Conservation (phyloP, 768 basidiomycete genomes). For the Russula sp. region DNA sequence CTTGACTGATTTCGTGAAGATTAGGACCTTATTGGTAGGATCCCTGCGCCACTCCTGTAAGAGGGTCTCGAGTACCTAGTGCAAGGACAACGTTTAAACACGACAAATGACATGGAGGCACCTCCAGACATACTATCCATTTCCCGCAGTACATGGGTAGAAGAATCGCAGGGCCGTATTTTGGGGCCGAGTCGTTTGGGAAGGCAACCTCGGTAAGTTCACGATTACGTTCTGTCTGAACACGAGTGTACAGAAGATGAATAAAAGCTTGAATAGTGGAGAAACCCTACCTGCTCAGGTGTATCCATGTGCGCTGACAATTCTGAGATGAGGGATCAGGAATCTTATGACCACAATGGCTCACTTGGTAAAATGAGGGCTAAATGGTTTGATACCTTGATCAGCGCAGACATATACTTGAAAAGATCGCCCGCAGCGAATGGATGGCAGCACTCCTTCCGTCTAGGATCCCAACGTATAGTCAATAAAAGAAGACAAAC, state of each 20-base stretch:
- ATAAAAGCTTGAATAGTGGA: neutral
- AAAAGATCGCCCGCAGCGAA: constrained; percentile 55
- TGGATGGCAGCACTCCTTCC: constrained; percentile 57
- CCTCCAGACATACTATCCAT: constrained; percentile 57
- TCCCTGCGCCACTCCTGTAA: constrained; percentile 67
- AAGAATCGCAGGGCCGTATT: constrained; percentile 60
- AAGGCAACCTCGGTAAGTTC: constrained; percentile 64
- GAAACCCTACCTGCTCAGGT: constrained; percentile 55
- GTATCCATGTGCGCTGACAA: constrained; percentile 62
- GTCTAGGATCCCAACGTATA: constrained; percentile 43
- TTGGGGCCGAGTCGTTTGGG: constrained; percentile 52
- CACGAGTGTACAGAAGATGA: constrained; percentile 4
- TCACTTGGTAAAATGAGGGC: constrained; percentile 80
- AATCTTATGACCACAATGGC: constrained; percentile 4
- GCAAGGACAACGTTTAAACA: neutral
- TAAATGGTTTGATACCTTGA: constrained; percentile 87
- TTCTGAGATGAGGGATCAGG: neutral
- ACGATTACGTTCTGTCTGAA: constrained; percentile 52
- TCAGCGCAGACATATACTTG: constrained; percentile 75
- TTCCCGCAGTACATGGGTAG: constrained; percentile 75
- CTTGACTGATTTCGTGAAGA: constrained; percentile 93
- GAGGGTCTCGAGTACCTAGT: constrained; percentile 62
- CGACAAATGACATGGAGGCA: neutral
- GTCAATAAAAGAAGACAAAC: neutral
- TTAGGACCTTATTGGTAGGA: constrained; percentile 76